Conservation (phyloP, 768 basidiomycete species). For the Boletales sp. region DNA sequence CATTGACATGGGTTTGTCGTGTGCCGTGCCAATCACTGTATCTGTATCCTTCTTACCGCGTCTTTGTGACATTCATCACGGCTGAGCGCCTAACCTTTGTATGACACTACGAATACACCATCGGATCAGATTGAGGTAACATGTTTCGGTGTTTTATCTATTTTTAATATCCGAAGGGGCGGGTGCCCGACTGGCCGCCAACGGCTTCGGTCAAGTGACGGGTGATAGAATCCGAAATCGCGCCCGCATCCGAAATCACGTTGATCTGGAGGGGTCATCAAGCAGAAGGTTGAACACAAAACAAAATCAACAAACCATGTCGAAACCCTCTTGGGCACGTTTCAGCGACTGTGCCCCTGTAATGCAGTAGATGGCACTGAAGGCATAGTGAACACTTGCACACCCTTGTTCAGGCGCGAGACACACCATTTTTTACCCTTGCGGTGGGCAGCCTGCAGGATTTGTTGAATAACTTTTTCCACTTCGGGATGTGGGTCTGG, state of each 20-base stretch:
- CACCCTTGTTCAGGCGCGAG: background rate
- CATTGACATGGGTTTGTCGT: too few relatives aligned
- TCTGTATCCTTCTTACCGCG: too few relatives aligned
- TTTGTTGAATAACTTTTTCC: slow-evolving; percentile 54
- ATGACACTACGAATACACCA: too few relatives aligned
- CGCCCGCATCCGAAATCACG: slow-evolving; percentile 42
- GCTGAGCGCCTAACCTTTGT: too few relatives aligned
- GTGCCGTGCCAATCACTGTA: too few relatives aligned
- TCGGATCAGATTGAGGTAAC: too few relatives aligned
- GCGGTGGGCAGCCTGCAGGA: slow-evolving; percentile 46
- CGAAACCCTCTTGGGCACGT: slow-evolving; percentile 49
- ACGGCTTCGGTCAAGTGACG: slow-evolving; percentile 21
- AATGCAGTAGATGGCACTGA: slow-evolving; percentile 48
- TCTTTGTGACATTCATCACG: too few relatives aligned
- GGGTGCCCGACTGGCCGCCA: slow-evolving; percentile 7
- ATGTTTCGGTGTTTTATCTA: too few relatives aligned
- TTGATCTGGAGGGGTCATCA: slow-evolving; percentile 39
- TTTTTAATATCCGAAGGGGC: slow-evolving; percentile 8
- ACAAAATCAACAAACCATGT: slow-evolving; percentile 38
- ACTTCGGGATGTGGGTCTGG: slow-evolving; percentile 65
- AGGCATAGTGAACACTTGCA: background rate
- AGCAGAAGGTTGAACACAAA: background rate
- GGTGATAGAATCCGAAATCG: slow-evolving; percentile 37
- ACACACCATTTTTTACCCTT: slow-evolving; percentile 64
- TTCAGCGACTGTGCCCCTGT: slow-evolving; percentile 41